Evolutionary conservation across 306 rosid genomes (phyloP).

Genomic region (Vigna radiata): DNA sequence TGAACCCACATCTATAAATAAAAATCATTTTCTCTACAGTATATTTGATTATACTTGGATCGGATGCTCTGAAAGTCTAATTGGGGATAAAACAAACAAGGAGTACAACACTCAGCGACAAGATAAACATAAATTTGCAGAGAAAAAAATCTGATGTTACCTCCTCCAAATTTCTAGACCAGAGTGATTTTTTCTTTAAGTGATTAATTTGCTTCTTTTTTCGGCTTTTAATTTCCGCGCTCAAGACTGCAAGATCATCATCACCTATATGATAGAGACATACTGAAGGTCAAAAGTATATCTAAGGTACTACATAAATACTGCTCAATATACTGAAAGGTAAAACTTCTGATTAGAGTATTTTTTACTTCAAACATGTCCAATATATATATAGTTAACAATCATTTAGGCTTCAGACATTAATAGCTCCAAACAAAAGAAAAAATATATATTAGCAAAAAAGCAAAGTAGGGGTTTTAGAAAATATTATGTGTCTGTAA

Average conservation of each 20-base stretch:
- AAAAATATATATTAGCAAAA: conserved; percentile 5
- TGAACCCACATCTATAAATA: too few species aligned
- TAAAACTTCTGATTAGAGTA: conserved; percentile 56
- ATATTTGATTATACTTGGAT: neutral
- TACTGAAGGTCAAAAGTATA: conserved; percentile 34
- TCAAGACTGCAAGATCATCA: conserved; percentile 56
- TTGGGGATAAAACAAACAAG: conserved; percentile 8
- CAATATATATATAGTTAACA: neutral
- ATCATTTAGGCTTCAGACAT: conserved; percentile 15
- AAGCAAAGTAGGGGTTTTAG: conserved; percentile 22
- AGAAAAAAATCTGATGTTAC: conserved; percentile 52
- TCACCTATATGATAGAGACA: conserved; percentile 56
- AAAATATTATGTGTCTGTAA: neutral
- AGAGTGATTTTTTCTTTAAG: conserved; percentile 84
- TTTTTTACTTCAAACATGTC: conserved; percentile 50
- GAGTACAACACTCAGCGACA: conserved; percentile 13
- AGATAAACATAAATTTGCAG: conserved; percentile 27
- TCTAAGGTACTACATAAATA: conserved; percentile 15
- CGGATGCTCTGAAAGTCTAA: neutral
- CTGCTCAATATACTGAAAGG: conserved; percentile 31
- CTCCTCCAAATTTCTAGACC: conserved; percentile 87
- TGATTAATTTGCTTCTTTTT: conserved; percentile 67
- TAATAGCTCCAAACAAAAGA: neutral
- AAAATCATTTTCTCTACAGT: too few species aligned
- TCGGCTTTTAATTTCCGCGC: conserved; percentile 67